A percentile compares a stretch with the other conserved stretches of the same genome.
phyloP scores from a whole-genome alignment of 108 stramenopile species.

The Stephanodiscus triporus region DNA sequence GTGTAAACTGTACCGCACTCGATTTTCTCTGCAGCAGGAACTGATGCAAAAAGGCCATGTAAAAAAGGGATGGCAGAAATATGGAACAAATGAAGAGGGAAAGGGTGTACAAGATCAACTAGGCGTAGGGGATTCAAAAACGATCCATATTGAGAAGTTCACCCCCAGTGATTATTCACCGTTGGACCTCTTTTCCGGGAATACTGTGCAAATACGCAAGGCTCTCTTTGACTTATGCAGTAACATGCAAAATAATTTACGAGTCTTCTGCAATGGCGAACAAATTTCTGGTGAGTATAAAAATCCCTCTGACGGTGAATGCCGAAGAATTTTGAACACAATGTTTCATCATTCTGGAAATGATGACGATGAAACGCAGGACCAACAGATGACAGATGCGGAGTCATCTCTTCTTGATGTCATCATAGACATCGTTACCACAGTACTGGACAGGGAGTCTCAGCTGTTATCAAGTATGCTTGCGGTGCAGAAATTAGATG shows the following conservation, averaged over 20 bases:
- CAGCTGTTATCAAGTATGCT: conserved; percentile 46
- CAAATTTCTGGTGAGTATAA: conserved; percentile 41
- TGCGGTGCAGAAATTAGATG: conserved; percentile 61
- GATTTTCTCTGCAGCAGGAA: conserved; percentile 62
- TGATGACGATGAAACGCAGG: neutral
- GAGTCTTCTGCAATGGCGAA: conserved; percentile 49
- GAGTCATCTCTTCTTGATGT: conserved; percentile 23
- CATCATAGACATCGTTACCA: conserved; percentile 13
- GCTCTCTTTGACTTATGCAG: conserved; percentile 50
- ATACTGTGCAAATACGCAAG: conserved; percentile 29
- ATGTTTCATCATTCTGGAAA: conserved; percentile 10
- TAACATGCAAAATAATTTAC: conserved; percentile 71
- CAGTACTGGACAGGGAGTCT: conserved; percentile 43
- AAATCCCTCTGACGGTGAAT: conserved; percentile 11
- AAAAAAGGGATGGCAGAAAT: conserved; percentile 52
- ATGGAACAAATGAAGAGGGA: conserved; percentile 30
- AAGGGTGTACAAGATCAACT: neutral
- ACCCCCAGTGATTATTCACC: conserved; percentile 52
- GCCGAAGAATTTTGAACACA: conserved; percentile 11
- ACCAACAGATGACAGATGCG: conserved; percentile 1
- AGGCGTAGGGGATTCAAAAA: neutral
- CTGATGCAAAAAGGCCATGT: conserved; percentile 46
- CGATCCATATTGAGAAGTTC: conserved; percentile 9
- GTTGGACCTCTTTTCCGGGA: conserved; percentile 61
- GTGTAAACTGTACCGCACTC: conserved; percentile 55